Percentiles rank a stretch among this genome's conserved stretches.
phyloP scores from a whole-genome alignment of 805 yeast genomes.

The Candida morakotiae region DNA sequence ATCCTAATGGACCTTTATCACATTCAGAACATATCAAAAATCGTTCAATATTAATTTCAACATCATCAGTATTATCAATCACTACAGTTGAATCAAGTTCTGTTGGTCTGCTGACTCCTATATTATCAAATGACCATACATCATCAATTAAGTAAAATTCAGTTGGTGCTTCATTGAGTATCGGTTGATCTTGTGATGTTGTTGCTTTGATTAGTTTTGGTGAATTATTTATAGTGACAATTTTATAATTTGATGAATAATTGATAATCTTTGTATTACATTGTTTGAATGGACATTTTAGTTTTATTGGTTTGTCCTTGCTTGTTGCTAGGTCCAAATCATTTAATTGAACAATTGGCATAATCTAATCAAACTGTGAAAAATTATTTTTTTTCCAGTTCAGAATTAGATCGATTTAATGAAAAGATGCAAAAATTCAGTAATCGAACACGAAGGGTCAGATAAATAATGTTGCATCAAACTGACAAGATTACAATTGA shows the following conservation, averaged over 20 bases:
- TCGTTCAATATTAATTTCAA: slow-evolving; percentile 37
- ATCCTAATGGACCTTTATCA: slow-evolving; percentile 75
- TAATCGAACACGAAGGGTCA: too few species aligned
- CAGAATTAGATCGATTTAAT: too few species aligned
- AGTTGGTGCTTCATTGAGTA: slow-evolving; percentile 5
- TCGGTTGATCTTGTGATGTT: background rate
- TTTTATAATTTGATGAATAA: slow-evolving; percentile 2
- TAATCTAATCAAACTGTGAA: background rate
- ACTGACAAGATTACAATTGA: too few species aligned
- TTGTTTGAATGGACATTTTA: slow-evolving; percentile 18
- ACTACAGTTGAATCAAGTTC: slow-evolving; percentile 14
- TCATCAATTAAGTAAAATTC: slow-evolving; percentile 46
- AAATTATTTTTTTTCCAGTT: background rate
- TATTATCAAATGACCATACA: slow-evolving; percentile 77
- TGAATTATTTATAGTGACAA: slow-evolving; percentile 15
- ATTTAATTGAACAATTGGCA: slow-evolving; percentile 4
- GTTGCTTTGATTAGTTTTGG: slow-evolving; percentile 25
- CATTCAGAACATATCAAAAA: slow-evolving; percentile 70
- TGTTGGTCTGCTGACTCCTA: slow-evolving; percentile 60
- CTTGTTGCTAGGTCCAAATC: slow-evolving; percentile 2
- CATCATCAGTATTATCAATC: slow-evolving; percentile 13
- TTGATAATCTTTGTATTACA: slow-evolving; percentile 16
- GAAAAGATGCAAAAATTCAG: background rate
- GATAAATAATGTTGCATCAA: too few species aligned
- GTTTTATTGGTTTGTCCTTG: slow-evolving; percentile 7